Base-by-base conservation (phyloP, 2,329 filamentous ascomycete species). In the Botrytis deweyae region DNA sequence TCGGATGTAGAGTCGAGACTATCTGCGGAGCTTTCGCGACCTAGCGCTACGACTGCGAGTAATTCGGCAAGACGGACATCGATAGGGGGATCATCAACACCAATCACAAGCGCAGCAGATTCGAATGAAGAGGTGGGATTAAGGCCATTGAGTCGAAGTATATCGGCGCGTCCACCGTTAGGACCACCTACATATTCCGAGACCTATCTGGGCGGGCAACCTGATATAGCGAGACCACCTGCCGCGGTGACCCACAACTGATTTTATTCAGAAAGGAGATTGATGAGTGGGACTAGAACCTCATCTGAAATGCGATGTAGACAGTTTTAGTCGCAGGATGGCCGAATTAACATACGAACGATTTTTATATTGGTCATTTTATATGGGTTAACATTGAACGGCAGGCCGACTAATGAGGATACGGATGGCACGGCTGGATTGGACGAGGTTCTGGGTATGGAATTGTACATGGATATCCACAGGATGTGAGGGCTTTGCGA, bases 151-250 rank as follows among this genome's bases (percentile, higher is more conserved):
- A 70, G 44, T 73, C 42, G 52, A 55, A 61, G 40, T 22, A 36
- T 29, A 36, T 58, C 63, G 25, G 29, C 38, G n/a, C 38, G 70
- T 42, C 70, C 63, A 46, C 70, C 70, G 3, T 25, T 72, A 14
- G 61, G 63, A 67, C 78, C 78, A 12, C 79, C 80, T 6, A 73
- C 72, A 38, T 81, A 81, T 72, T 61, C 77, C 72, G 77, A 80
- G 61, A 61, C 72, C n/a, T 68, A 38, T 33, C 20, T 44, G 42
- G 66, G 75, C 44, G 75, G 71, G 55, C 65, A 72, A 46, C 40
- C 44, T 4, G 72, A 75, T 29, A 65, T 77, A 38, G 58, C 70
- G 10, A 70, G 76, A 46, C 78, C 78, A n/a, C 61, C 70, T 40
- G 38, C 74, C 9, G 76, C 72, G 5, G 62, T 79, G 49, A 76